phyloP scores from a whole-genome alignment of 305 asterid species.

The Fraxinus angustifolia region DNA sequence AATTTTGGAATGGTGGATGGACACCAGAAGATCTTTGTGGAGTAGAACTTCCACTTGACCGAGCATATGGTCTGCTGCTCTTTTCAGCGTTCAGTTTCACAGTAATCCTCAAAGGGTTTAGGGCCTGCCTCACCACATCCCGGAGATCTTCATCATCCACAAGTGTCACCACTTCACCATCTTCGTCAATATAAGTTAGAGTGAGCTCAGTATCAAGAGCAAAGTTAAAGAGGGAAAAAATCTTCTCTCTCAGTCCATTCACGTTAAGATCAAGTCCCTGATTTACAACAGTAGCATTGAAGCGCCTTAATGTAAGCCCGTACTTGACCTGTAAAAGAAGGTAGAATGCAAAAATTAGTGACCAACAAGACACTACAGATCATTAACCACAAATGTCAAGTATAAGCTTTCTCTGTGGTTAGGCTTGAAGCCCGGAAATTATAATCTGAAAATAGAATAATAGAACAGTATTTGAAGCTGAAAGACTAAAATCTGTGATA shows the following conservation, averaged over 20 bases:
- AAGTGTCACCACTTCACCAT: conserved; percentile 60
- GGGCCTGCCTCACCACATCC: conserved; percentile 64
- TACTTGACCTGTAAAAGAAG: conserved; percentile 59
- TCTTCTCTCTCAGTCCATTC: conserved; percentile 61
- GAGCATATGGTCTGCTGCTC: conserved; percentile 19
- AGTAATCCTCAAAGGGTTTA: conserved; percentile 72
- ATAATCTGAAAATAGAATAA: background rate
- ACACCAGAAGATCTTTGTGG: conserved; percentile 42
- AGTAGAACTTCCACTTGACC: conserved; percentile 43
- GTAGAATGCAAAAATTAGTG: background rate
- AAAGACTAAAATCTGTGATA: background rate
- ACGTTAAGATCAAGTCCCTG: conserved; percentile 45
- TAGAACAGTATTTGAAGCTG: background rate
- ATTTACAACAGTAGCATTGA: conserved; percentile 41
- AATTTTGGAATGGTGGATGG: conserved; percentile 30
- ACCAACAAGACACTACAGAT: background rate
- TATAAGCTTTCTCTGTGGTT: background rate
- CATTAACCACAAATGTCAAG: background rate
- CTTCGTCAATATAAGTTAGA: conserved; percentile 79
- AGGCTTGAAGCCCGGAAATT: background rate
- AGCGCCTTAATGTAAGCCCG: conserved; percentile 74
- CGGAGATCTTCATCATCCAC: conserved; percentile 74
- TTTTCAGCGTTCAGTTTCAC: conserved; percentile 37
- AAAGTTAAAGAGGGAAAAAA: conserved; percentile 53
- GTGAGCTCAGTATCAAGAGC: conserved; percentile 44